Conservation (phyloP, 176 grass and related monocot species). For the Melocanna baccifera region DNA sequence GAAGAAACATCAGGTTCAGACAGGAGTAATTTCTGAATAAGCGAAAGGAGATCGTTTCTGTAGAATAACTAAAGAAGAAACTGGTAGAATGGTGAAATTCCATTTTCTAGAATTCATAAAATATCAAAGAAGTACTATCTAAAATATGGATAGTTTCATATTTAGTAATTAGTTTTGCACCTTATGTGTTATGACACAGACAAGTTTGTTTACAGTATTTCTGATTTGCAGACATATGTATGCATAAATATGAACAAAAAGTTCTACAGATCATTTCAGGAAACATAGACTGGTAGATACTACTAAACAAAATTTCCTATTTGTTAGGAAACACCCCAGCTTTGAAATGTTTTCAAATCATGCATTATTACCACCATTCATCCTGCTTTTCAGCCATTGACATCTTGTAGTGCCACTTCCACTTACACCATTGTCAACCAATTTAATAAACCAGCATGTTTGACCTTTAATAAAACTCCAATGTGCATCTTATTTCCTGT, state of each 20-base stretch:
- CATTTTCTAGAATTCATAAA: not conserved
- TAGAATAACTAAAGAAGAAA: not conserved
- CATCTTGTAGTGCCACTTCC: constrained; percentile 36
- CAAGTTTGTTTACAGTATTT: not conserved
- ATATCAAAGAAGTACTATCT: not conserved
- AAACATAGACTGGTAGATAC: constrained; percentile 12
- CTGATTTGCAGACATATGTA: not conserved
- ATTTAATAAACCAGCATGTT: constrained; percentile 25
- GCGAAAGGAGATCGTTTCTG: not conserved
- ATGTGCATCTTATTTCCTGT: not conserved
- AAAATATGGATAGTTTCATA: not conserved
- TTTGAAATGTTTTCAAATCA: constrained; percentile 28
- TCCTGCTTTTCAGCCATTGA: constrained; percentile 37
- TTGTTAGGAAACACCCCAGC: constrained; percentile 35
- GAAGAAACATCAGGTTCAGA: constrained; percentile 13
- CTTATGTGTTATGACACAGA: not conserved
- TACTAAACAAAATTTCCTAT: constrained; percentile 2
- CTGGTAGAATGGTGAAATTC: not conserved
- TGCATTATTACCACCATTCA: constrained; percentile 38
- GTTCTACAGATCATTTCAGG: not conserved
- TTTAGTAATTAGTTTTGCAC: not conserved
- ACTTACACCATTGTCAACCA: constrained; percentile 35
- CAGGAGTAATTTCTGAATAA: constrained; percentile 7
- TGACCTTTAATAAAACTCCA: constrained; percentile 25
- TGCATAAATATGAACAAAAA: constrained; percentile 4